Evolutionary conservation across 148 eudicot species (phyloP).

Genomic region (Talinum fruticosum): DNA sequence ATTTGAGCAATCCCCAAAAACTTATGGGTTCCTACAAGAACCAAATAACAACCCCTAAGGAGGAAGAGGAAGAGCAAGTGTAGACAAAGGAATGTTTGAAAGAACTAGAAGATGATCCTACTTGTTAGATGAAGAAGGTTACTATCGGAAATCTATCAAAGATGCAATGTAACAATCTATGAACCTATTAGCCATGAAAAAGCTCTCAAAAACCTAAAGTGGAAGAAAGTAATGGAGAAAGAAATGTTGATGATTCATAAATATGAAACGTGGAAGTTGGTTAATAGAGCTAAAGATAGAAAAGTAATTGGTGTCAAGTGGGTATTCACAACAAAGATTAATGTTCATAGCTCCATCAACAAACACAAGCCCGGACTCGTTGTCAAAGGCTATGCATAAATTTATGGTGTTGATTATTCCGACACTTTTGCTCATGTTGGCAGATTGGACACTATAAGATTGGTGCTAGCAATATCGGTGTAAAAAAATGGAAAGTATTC

Average conservation of each 20-base stretch:
- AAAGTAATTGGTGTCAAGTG: slow-evolving; percentile 16
- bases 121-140: background rate
- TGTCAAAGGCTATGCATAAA: slow-evolving; percentile 12
- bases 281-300: slow-evolving; percentile 10
- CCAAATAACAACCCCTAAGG: background rate
- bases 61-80: no score
- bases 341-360: slow-evolving; percentile 9
- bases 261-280: slow-evolving; percentile 22
- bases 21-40: background rate
- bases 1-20: background rate
- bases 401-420: background rate
- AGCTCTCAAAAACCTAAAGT: slow-evolving; percentile 7
- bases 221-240: slow-evolving; percentile 9
- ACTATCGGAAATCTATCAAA: slow-evolving; percentile 7
- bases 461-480: background rate
- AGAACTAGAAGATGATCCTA: slow-evolving; percentile 11
- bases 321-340: slow-evolving; percentile 20
- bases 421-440: slow-evolving; percentile 15
- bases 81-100: background rate
- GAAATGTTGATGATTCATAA: slow-evolving; percentile 12
- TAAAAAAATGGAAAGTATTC: background rate
- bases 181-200: slow-evolving; percentile 1
- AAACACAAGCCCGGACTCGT: slow-evolving; percentile 18
- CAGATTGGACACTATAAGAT: slow-evolving; percentile 10
- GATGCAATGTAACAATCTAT: slow-evolving; percentile 1